Percentiles rank a stretch among this genome's conserved stretches.
Conservation (phyloP, 2,329 filamentous ascomycete species). For the Scleromitrula shiraiana region DNA sequence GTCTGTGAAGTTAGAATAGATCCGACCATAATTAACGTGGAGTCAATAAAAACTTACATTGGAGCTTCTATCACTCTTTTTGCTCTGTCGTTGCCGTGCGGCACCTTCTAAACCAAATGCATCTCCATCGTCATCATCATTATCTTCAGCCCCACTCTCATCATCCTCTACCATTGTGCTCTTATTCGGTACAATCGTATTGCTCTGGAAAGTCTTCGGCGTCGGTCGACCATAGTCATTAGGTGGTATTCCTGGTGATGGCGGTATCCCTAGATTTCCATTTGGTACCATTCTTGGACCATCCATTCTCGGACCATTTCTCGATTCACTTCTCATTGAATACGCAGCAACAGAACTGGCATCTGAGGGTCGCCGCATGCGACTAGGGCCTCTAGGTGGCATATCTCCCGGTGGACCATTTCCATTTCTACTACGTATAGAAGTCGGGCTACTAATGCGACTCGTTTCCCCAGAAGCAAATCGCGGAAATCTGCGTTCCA, state of each 20-base stretch:
- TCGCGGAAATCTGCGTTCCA: conserved; percentile 81
- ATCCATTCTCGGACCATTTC: conserved; percentile 30
- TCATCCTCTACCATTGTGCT: conserved; percentile 97
- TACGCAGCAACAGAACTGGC: conserved; percentile 44
- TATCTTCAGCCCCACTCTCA: conserved; percentile 55
- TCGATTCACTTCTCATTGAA: conserved; percentile 31
- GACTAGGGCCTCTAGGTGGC: conserved; percentile 48
- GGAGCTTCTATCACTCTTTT: conserved; percentile 31
- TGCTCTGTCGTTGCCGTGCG: conserved; percentile 31
- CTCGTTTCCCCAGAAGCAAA: conserved; percentile 65
- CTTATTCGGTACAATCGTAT: conserved; percentile 95
- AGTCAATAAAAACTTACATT: conserved; percentile 34
- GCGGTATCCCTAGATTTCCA: conserved; percentile 44
- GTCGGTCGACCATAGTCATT: conserved; percentile 68
- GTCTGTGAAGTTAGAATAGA: conserved; percentile 34
- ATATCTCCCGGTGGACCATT: conserved; percentile 50
- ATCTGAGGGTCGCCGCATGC: conserved; percentile 41
- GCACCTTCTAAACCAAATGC: conserved; percentile 51
- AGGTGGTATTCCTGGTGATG: conserved; percentile 49
- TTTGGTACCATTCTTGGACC: conserved; percentile 28
- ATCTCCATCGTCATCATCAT: conserved; percentile 77
- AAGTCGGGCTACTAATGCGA: conserved; percentile 61
- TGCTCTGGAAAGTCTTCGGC: conserved; percentile 86
- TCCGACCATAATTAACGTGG: conserved; percentile 1
- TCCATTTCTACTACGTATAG: conserved; percentile 51